A percentile compares a stretch with the other conserved stretches of the same genome.
Evolutionary conservation across 208 protist genomes (phyloP).

Genomic region (Acanthamoeba rhysodes): DNA sequence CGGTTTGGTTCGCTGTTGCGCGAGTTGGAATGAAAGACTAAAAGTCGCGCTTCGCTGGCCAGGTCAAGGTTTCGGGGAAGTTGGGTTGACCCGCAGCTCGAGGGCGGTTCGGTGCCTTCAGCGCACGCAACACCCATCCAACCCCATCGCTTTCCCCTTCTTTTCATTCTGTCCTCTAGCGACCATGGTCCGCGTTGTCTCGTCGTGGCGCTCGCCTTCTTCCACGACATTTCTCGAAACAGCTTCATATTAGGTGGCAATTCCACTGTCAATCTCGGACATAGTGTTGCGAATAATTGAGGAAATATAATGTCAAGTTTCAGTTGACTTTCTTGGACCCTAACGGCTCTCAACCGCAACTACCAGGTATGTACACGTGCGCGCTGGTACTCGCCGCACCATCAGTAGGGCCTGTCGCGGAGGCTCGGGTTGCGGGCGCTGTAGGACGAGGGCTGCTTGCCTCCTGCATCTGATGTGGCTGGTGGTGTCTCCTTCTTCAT

Average conservation of each 20-base stretch:
- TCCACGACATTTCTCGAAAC: not conserved
- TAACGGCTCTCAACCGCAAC: not conserved
- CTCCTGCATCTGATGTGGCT: not conserved
- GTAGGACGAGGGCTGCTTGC: conserved; percentile 34
- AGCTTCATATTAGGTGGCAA: too few relatives aligned
- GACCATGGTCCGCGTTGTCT: not conserved
- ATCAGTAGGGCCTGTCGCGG: conserved; percentile 44
- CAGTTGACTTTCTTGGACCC: not conserved
- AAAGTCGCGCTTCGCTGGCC: too few relatives aligned
- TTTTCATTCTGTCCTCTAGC: not conserved
- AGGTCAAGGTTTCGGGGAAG: not conserved
- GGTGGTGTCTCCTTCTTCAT: not conserved
- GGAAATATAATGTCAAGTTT: not conserved
- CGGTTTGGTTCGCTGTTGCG: too few relatives aligned
- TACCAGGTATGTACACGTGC: not conserved
- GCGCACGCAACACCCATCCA: not conserved
- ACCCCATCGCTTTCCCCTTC: conserved; percentile 1
- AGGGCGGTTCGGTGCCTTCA: not conserved
- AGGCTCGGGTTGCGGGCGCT: conserved; percentile 23
- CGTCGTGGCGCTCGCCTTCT: not conserved
- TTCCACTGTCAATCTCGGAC: not conserved
- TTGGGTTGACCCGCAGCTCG: not conserved
- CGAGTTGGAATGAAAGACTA: too few relatives aligned
- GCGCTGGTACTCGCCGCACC: not conserved
- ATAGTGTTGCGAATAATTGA: not conserved